Evolutionary conservation across 495 filamentous ascomycete genomes (phyloP).

Genomic region (Pyrenopolyporus hunteri): DNA sequence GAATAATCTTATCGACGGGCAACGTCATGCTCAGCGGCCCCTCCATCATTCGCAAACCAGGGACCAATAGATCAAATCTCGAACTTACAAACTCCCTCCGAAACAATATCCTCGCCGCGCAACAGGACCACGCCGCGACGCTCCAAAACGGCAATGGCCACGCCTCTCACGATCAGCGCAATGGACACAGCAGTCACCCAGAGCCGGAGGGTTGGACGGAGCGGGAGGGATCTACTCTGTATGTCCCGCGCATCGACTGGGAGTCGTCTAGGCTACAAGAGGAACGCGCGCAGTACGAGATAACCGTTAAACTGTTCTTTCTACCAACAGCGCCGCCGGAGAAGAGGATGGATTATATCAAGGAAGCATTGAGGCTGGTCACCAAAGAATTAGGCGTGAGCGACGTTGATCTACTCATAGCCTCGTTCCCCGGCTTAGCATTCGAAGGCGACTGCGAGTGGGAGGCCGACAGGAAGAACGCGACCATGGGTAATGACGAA

Average conservation of each 20-base stretch:
- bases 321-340: conserved; percentile 69
- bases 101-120: conserved; percentile 75
- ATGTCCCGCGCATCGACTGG: conserved; percentile 79
- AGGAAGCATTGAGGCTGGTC: conserved; percentile 79
- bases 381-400: conserved; percentile 75
- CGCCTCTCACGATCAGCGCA: conserved; percentile 14
- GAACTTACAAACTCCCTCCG: conserved; percentile 87
- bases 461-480: conserved; percentile 68
- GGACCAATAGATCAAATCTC: conserved; percentile 79
- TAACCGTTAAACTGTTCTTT: conserved; percentile 93
- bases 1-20: conserved; percentile 87
- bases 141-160: conserved; percentile 35
- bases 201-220: conserved; percentile 67
- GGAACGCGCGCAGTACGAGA: conserved; percentile 82
- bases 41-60: conserved; percentile 78
- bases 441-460: conserved; percentile 93
- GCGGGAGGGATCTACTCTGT: conserved; percentile 63
- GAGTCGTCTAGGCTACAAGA: conserved; percentile 72
- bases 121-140: conserved; percentile 60
- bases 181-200: conserved; percentile 40
- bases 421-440: conserved; percentile 89
- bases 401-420: conserved; percentile 85
- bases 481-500: conserved; percentile 65
- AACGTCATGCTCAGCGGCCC: conserved; percentile 84
- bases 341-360: conserved; percentile 67